Evolutionary conservation across 805 yeast genomes (phyloP), one percentile per base, ranked within the genome.

Genomic region (Saturnispora quitensis): DNA sequence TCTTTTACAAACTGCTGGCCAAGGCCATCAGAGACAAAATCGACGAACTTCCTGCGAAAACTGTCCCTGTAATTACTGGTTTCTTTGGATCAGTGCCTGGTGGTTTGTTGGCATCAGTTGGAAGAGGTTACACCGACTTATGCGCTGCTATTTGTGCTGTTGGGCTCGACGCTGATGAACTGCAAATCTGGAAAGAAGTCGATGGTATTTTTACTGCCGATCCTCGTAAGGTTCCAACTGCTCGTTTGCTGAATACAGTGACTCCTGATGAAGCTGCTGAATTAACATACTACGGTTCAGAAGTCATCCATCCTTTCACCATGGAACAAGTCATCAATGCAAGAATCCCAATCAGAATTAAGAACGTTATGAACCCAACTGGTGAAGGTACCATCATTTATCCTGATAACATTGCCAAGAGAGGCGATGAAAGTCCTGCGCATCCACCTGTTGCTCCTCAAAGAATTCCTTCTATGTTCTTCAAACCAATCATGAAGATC

Each of bases 261-360:
- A 93, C 98, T 0, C 99, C 99, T 4, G 98, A 93, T 65, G 99
- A 93, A 72, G 99, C 99, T 4, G 93, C 98, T 0, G 99, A 93
- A 72, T 78, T 93, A 67, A 93, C 99, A 1, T 93, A 93, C 69
- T 93, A 93, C 65, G 99, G 99, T 44, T 84, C 95, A 2, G 99
- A 93, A 71, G 99, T 93, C 58, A 93, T 93, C 60, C 99, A 93
- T 65, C 99, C 99, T 3, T 90, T 93, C 74, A 93, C 99, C 22
- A 93, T 93, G 99, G 98, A 91, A 71, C 99, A 93, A 72, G 99
- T 91, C 53, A 93, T 93, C 61, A 81, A 83, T 60, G 97, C 97
- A 24, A 87, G 84, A 65, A 93, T 93, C 64, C 99, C 99, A 45
- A 93, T 93, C 66, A 81, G 97, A 65, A 93, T 93, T 62, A 93